phyloP scores from a whole-genome alignment of 352 stramenopile species.

The Globisporangium cederbergense region DNA sequence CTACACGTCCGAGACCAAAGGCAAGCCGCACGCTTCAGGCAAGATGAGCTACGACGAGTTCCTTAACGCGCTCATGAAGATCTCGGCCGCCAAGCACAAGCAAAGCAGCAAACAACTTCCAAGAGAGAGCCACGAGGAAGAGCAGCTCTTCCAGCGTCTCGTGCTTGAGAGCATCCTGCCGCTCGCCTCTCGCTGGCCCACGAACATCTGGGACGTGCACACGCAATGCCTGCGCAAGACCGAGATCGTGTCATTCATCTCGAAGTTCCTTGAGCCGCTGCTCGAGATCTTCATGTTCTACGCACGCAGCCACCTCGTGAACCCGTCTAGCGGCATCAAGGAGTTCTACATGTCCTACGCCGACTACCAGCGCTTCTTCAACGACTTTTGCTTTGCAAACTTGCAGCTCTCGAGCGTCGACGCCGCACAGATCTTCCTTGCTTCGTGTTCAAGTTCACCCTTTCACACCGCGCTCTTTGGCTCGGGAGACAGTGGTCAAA shows the following conservation, averaged over 20 bases:
- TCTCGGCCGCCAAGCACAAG: slow-evolving; percentile 39
- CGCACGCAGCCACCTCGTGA: slow-evolving; percentile 48
- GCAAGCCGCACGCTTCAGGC: slow-evolving; percentile 45
- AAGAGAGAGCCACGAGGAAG: slow-evolving; percentile 42
- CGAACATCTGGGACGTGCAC: slow-evolving; percentile 42
- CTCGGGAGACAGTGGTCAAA: slow-evolving; percentile 5
- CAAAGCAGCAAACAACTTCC: slow-evolving; percentile 26
- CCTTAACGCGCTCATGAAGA: slow-evolving; percentile 68
- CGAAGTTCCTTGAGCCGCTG: slow-evolving; percentile 63
- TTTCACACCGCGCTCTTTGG: slow-evolving; percentile 37
- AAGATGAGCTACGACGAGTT: slow-evolving; percentile 83
- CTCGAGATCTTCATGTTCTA: slow-evolving; percentile 82
- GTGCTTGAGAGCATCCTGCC: slow-evolving; percentile 61
- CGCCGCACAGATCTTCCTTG: slow-evolving; percentile 65
- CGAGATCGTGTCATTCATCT: slow-evolving; percentile 58
- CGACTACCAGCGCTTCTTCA: slow-evolving; percentile 73
- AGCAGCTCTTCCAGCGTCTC: slow-evolving; percentile 51
- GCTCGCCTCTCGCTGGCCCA: slow-evolving; percentile 53
- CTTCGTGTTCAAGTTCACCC: slow-evolving; percentile 49
- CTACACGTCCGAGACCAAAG: slow-evolving; percentile 76
- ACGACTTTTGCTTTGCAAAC: slow-evolving; percentile 71
- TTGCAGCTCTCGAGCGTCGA: slow-evolving; percentile 69
- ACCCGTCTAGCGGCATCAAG: slow-evolving; percentile 32
- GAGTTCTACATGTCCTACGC: slow-evolving; percentile 70
- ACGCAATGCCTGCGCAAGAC: slow-evolving; percentile 40